These are phyloP conservation scores for Dioszegia aurantiaca DNA, from an alignment of 768 basidiomycete species.

Conservation along the genomic window DNA sequence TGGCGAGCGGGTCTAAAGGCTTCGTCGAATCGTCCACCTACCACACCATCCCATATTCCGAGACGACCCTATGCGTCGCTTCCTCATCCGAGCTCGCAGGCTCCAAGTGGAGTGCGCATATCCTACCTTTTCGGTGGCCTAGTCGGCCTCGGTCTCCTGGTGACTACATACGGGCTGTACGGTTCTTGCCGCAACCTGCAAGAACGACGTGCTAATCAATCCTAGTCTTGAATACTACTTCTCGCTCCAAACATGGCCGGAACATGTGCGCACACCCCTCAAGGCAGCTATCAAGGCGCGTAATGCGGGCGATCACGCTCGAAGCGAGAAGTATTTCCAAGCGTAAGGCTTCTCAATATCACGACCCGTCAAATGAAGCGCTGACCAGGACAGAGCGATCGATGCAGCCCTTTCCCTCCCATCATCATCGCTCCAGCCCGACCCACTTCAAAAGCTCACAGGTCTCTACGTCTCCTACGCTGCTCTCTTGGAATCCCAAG, in stretches of 20 bases:
- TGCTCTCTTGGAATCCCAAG: slow-evolving; percentile 39
- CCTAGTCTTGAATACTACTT: slow-evolving; percentile 48
- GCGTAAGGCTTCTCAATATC: slow-evolving; percentile 27
- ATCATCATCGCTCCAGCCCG: slow-evolving; percentile 32
- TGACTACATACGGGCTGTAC: slow-evolving; percentile 50
- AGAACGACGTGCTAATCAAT: not conserved
- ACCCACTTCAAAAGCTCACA: slow-evolving; percentile 46
- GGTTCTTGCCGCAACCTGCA: slow-evolving; percentile 11
- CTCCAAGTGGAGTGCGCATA: slow-evolving; percentile 21
- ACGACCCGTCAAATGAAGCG: not conserved
- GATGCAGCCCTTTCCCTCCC: slow-evolving; percentile 40
- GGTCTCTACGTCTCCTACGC: slow-evolving; percentile 47
- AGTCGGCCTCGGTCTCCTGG: slow-evolving; percentile 42
- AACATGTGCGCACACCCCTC: slow-evolving; percentile 44
- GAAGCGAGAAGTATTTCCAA: slow-evolving; percentile 41
- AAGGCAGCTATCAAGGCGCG: slow-evolving; percentile 46
- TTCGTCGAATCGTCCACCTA: no score
- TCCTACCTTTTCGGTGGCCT: slow-evolving; percentile 48
- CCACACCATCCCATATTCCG: no score
- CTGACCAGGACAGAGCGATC: slow-evolving; percentile 46
- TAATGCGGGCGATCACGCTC: slow-evolving; percentile 38
- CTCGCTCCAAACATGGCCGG: slow-evolving; percentile 45
- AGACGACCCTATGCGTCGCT: not conserved
- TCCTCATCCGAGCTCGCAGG: not conserved
- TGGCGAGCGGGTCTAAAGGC: no score